Evolutionary conservation across 805 yeast genomes (phyloP).

Genomic region (Kluyveromyces siamensis): DNA sequence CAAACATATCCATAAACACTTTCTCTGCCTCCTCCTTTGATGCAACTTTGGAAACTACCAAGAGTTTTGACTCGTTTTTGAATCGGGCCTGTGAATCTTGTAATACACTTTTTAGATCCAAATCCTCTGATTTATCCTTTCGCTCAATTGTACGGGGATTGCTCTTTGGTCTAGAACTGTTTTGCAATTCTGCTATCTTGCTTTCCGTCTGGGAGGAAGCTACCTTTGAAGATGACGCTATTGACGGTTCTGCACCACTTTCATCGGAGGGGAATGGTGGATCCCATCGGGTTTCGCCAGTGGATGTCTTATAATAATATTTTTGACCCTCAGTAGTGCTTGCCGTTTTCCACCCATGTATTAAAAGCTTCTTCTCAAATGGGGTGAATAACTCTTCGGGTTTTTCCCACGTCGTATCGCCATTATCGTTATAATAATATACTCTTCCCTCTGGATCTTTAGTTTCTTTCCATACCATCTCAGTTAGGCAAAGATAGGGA

Average conservation of each 20-base stretch:
- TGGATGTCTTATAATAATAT: constrained; percentile 59
- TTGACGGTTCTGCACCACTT: not conserved
- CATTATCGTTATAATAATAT: constrained; percentile 59
- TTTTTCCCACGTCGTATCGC: constrained; percentile 72
- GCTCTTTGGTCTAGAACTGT: constrained; percentile 4
- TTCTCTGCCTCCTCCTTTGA: constrained; percentile 32
- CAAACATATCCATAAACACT: constrained; percentile 44
- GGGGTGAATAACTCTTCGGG: constrained; percentile 45
- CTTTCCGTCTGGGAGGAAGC: constrained; percentile 7
- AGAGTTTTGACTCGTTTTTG: constrained; percentile 20
- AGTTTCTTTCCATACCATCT: constrained; percentile 49
- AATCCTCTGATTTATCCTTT: not conserved
- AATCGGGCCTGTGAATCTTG: constrained; percentile 12
- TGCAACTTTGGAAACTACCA: constrained; percentile 17
- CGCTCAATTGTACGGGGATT: not conserved
- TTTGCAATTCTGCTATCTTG: constrained; percentile 2
- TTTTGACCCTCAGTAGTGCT: constrained; percentile 46
- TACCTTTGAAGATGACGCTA: too few relatives aligned
- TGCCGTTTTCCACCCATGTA: constrained; percentile 46
- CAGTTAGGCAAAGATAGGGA: not conserved
- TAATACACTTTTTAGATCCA: constrained; percentile 14
- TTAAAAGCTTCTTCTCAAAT: constrained; percentile 38
- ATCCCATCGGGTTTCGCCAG: constrained; percentile 74
- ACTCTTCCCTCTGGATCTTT: constrained; percentile 55
- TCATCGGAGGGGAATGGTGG: constrained; percentile 35